Conservation (phyloP, 2,329 filamentous ascomycete species). For the Fusarium sacchari region DNA sequence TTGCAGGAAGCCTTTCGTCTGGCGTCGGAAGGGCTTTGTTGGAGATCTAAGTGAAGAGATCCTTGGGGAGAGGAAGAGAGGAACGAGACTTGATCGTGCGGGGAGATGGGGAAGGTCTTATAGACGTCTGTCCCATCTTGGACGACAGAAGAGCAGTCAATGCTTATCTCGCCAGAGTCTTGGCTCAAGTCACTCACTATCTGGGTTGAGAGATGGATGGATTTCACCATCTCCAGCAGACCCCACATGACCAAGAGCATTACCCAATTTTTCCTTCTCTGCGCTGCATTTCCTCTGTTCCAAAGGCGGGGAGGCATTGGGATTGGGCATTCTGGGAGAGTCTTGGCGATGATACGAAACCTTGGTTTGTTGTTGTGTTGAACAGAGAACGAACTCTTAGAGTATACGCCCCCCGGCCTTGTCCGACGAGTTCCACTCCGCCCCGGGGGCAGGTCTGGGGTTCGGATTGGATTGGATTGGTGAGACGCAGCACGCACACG, state of each 20-base stretch:
- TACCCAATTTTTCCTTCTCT: constrained; percentile 42
- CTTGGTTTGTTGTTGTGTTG: constrained; percentile 37
- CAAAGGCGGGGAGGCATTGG: constrained; percentile 37
- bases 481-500: not conserved
- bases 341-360: constrained; percentile 40
- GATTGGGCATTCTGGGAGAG: constrained; percentile 15
- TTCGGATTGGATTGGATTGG: constrained; percentile 19
- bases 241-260: constrained; percentile 39
- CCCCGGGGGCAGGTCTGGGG: constrained; percentile 3
- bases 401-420: constrained; percentile 24
- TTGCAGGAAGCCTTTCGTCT: constrained; percentile 40
- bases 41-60: constrained; percentile 25
- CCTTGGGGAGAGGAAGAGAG: constrained; percentile 20
- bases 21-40: constrained; percentile 20
- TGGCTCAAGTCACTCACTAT: constrained; percentile 31
- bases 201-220: constrained; percentile 14
- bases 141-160: constrained; percentile 11
- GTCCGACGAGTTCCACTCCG: constrained; percentile 15
- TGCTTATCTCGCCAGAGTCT: constrained; percentile 33
- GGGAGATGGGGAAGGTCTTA: constrained; percentile 39
- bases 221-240: not conserved
- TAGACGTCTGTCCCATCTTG: constrained; percentile 29
- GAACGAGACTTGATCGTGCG: constrained; percentile 12
- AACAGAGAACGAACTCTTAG: not conserved
- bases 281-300: constrained; percentile 24